Evolutionary conservation across 202 grass and related monocot genomes (phyloP).

Genomic region (Zoysia matrella): DNA sequence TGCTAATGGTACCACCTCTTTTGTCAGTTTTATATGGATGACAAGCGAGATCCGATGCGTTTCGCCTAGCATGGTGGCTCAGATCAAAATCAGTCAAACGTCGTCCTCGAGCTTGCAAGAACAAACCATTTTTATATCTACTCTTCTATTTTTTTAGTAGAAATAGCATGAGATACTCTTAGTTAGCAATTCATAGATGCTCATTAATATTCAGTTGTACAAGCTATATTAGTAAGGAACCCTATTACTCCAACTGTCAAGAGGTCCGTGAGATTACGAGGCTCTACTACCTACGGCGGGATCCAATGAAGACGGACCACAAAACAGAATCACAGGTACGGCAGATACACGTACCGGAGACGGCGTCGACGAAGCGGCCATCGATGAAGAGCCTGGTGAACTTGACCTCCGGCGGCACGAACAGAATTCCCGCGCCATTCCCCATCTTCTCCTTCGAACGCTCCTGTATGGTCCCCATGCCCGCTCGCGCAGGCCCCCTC

Average conservation of each 20-base stretch:
- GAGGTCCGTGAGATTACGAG: too few relatives aligned
- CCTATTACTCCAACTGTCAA: neutral
- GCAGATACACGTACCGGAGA: slow-evolving; percentile 49
- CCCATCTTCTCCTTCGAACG: neutral
- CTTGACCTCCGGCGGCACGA: slow-evolving; percentile 66
- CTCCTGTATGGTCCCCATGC: neutral
- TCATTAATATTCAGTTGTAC: neutral
- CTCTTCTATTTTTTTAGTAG: too few relatives aligned
- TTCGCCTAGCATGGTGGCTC: too few relatives aligned
- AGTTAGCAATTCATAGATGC: neutral
- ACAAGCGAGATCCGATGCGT: too few relatives aligned
- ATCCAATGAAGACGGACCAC: neutral
- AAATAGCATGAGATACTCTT: neutral
- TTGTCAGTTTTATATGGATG: too few relatives aligned
- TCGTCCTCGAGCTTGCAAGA: too few relatives aligned
- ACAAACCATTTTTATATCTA: too few relatives aligned
- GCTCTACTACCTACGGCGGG: too few relatives aligned
- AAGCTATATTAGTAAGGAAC: neutral
- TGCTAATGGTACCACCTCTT: too few relatives aligned
- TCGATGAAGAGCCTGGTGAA: slow-evolving; percentile 87
- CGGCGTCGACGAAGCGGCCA: slow-evolving; percentile 65
- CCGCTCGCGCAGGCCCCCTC: slow-evolving; percentile 42
- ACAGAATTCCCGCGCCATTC: neutral
- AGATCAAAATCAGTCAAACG: too few relatives aligned
- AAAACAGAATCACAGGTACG: neutral